These are phyloP conservation scores for Phytopythium delawarense DNA, from an alignment of 352 stramenopile genomes.

Conservation along the genomic window DNA sequence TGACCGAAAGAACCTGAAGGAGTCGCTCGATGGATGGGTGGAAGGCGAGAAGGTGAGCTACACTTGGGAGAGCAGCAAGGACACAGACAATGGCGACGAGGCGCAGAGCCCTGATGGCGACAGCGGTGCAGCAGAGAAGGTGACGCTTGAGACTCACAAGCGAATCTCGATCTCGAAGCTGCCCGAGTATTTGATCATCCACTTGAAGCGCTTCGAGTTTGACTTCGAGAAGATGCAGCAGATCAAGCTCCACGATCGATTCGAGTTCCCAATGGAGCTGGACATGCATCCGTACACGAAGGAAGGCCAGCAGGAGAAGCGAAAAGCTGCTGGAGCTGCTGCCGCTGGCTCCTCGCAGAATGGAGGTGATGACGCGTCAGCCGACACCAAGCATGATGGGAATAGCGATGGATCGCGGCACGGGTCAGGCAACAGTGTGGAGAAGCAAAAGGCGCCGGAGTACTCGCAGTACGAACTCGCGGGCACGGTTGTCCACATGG, in stretches of 20 bases:
- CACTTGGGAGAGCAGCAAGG: slow-evolving; percentile 71
- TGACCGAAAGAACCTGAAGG: slow-evolving; percentile 81
- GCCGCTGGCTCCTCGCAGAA: slow-evolving; percentile 14
- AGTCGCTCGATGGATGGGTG: slow-evolving; percentile 85
- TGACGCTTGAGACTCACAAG: slow-evolving; percentile 89
- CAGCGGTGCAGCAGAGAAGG: slow-evolving; percentile 41
- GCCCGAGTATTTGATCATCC: slow-evolving; percentile 89
- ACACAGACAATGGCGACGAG: slow-evolving; percentile 16
- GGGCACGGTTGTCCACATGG: slow-evolving; percentile 88
- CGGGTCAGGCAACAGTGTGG: slow-evolving; percentile 10
- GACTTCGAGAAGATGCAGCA: slow-evolving; percentile 94
- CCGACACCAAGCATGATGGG: slow-evolving; percentile 4
- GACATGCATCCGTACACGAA: slow-evolving; percentile 91
- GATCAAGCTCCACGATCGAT: slow-evolving; percentile 92
- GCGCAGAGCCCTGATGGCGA: slow-evolving; percentile 10
- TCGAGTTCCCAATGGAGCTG: slow-evolving; percentile 90
- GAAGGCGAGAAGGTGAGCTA: slow-evolving; percentile 90
- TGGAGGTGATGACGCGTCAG: slow-evolving; percentile 3
- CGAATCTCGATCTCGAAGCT: slow-evolving; percentile 87
- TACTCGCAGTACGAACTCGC: slow-evolving; percentile 86
- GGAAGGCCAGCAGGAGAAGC: slow-evolving; percentile 72
- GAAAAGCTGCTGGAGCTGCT: slow-evolving; percentile 23
- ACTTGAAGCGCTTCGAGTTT: slow-evolving; percentile 95
- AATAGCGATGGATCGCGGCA: slow-evolving; percentile 3
- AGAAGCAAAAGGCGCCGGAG: slow-evolving; percentile 47